Conservation (phyloP, 169 alveolate genomes). For the Toxoplasma gondii region DNA sequence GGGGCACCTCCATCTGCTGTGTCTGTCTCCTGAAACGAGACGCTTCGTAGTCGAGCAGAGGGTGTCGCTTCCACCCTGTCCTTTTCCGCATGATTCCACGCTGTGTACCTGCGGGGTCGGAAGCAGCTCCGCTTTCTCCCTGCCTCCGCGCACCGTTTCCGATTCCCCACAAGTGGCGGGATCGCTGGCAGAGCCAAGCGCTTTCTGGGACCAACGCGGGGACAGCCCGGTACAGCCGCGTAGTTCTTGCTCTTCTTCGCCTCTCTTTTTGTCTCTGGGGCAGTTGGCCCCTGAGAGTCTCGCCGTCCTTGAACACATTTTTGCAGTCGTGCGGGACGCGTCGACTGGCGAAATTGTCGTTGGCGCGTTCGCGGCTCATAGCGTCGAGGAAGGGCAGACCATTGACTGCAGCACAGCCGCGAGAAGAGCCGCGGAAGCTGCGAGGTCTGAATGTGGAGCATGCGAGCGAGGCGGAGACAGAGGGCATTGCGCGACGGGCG, state of each 20-base stretch:
- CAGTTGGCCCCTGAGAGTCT: not conserved
- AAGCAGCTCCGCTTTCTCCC: not conserved
- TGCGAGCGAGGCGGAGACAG: not conserved
- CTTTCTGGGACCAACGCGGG: not conserved
- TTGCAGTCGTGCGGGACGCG: not conserved
- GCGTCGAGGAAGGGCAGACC: not conserved
- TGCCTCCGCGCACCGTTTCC: not conserved
- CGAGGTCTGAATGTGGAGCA: not conserved
- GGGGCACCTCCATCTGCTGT: not conserved
- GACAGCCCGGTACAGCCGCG: no score
- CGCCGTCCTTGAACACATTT: not conserved
- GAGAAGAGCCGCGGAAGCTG: not conserved
- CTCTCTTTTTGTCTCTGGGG: not conserved
- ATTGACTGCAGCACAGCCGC: not conserved
- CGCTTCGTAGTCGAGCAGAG: slow-evolving; percentile 2
- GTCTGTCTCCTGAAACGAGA: not conserved
- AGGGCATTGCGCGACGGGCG: not conserved
- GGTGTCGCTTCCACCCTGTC: not conserved
- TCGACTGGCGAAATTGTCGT: not conserved
- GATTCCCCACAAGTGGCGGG: not conserved
- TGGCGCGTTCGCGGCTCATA: not conserved
- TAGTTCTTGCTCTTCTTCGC: no score
- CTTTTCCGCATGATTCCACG: not conserved
- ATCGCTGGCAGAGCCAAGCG: not conserved
- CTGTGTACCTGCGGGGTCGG: not conserved